These are phyloP conservation scores for Nyctanthes arbortristis DNA, from an alignment of 257 asterid genomes.

Conservation along the genomic window DNA sequence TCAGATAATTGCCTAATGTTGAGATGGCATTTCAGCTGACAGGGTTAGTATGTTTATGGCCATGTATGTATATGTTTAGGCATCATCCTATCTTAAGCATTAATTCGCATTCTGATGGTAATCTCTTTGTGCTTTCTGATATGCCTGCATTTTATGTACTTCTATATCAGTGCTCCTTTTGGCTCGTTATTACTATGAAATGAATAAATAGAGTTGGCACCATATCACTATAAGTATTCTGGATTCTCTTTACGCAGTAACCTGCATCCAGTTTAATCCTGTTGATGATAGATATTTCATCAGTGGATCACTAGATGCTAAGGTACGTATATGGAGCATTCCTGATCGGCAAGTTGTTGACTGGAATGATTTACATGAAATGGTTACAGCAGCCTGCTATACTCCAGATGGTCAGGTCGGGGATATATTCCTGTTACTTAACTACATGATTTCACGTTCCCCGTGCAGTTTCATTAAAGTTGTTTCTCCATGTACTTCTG, in stretches of 20 bases:
- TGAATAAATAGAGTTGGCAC: conserved; percentile 6
- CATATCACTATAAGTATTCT: conserved; percentile 31
- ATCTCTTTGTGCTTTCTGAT: too few relatives aligned
- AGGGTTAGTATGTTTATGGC: conserved; percentile 10
- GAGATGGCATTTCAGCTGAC: not conserved
- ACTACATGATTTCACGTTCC: conserved; percentile 16
- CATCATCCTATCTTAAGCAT: not conserved
- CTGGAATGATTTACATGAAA: conserved; percentile 96
- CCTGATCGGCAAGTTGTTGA: conserved; percentile 95
- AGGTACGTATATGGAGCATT: conserved; percentile 99
- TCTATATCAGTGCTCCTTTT: not conserved
- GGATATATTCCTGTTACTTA: conserved; percentile 12
- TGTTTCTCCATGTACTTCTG: conserved; percentile 16
- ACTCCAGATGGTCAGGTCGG: conserved; percentile 99
- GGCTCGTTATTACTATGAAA: conserved; percentile 13
- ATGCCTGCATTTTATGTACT: too few relatives aligned
- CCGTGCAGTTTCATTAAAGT: conserved; percentile 5
- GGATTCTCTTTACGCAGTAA: conserved; percentile 59
- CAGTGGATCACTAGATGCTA: conserved; percentile 96
- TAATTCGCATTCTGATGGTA: too few relatives aligned
- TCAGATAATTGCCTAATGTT: conserved; percentile 8
- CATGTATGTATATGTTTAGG: conserved; percentile 3
- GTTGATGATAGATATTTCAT: conserved; percentile 94
- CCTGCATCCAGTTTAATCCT: conserved; percentile 98
- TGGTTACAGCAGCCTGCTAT: conserved; percentile 99